These are phyloP conservation scores for Rachicladosporium sp. DNA, from an alignment of 2,329 filamentous ascomycete genomes.

Conservation along the genomic window DNA sequence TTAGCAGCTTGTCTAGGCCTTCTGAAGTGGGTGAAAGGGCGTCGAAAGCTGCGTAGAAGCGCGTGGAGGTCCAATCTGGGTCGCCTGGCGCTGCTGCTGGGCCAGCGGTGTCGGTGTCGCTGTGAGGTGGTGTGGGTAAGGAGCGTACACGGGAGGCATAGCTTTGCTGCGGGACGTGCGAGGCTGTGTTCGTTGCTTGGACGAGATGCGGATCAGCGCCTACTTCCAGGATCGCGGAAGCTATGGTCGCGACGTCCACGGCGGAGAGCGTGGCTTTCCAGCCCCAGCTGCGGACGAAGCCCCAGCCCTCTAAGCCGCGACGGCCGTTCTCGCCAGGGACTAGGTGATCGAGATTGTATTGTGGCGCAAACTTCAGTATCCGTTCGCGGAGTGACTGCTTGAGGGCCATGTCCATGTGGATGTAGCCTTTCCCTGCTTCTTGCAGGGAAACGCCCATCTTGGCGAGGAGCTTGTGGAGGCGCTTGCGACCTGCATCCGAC, in stretches of 20 bases:
- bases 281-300: constrained; percentile 93
- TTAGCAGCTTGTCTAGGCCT: constrained; percentile 61
- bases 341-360: constrained; percentile 89
- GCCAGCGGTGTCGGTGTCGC: constrained; percentile 18
- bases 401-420: constrained; percentile 96
- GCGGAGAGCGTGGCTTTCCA: constrained; percentile 92
- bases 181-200: constrained; percentile 4
- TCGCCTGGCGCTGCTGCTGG: constrained; percentile 17
- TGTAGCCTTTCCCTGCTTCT: constrained; percentile 91
- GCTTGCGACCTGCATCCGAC: constrained; percentile 78
- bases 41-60: constrained; percentile 50
- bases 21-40: constrained; percentile 35
- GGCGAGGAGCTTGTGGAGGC: constrained; percentile 83
- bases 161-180: constrained; percentile 7
- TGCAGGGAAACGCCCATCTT: constrained; percentile 95
- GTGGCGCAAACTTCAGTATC: constrained; percentile 77
- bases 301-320: constrained; percentile 81
- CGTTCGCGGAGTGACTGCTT: constrained; percentile 79
- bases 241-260: constrained; percentile 83
- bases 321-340: constrained; percentile 60
- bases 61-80: constrained; percentile 35
- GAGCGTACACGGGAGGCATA: constrained; percentile 18
- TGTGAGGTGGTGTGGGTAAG: constrained; percentile 23
- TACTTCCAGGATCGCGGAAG: constrained; percentile 86
- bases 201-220: constrained; percentile 33